A percentile compares a stretch with the other conserved stretches of the same genome.
phyloP scores from a whole-genome alignment of 2,329 filamentous ascomycete genomes.

The Arthrobotrys entomopaga region DNA sequence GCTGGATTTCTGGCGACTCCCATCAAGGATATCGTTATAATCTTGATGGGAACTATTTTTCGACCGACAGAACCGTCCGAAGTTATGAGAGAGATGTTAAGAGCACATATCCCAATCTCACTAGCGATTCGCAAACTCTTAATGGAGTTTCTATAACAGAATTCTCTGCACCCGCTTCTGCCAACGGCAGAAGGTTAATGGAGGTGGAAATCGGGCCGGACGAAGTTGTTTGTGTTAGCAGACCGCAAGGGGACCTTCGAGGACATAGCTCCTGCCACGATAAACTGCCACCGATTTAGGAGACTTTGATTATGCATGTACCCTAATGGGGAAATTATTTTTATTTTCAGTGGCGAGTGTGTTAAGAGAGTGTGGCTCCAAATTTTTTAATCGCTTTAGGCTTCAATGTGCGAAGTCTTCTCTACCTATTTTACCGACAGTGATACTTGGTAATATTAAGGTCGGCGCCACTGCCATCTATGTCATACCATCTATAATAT shows the following conservation, averaged over 20 bases:
- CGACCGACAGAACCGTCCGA: slow-evolving; percentile 33
- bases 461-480: slow-evolving; percentile 39
- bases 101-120: slow-evolving; percentile 31
- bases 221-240: slow-evolving; percentile 28
- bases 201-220: slow-evolving; percentile 7
- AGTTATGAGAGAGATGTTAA: slow-evolving; percentile 29
- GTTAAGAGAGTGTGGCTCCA: too few relatives aligned
- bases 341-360: too few relatives aligned
- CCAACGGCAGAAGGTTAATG: not conserved
- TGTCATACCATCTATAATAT: slow-evolving; percentile 25
- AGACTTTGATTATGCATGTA: not conserved
- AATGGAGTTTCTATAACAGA: slow-evolving; percentile 32
- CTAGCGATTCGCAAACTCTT: slow-evolving; percentile 34
- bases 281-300: not conserved
- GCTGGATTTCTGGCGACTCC: slow-evolving; percentile 37
- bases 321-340: too few relatives aligned
- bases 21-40: slow-evolving; percentile 36
- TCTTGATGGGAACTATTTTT: slow-evolving; percentile 19
- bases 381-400: too few relatives aligned
- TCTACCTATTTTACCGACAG: slow-evolving; percentile 9
- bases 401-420: not conserved
- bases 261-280: slow-evolving; percentile 18
- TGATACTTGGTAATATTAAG: slow-evolving; percentile 14
- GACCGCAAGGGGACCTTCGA: slow-evolving; percentile 25
- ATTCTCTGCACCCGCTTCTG: not conserved